A percentile compares a stretch with the other conserved stretches of the same genome.
Evolutionary conservation across 2,329 filamentous ascomycete genomes (phyloP).

Genomic region (Amesomyces nigricolor): DNA sequence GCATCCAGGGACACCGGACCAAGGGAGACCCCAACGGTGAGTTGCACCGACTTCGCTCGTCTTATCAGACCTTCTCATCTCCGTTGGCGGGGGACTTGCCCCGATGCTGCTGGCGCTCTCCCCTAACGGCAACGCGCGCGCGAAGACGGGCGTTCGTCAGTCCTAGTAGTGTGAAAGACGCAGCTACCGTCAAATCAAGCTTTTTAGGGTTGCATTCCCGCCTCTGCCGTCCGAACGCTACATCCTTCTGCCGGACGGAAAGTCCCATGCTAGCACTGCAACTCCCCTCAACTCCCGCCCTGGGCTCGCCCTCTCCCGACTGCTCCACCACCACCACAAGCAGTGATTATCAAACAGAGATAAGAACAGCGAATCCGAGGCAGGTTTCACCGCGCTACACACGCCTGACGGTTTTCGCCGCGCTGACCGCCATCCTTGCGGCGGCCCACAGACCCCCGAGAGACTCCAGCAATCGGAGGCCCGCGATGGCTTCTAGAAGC

Average conservation of each 20-base stretch:
- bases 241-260: not conserved
- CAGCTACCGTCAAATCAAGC: not conserved
- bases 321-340: not conserved
- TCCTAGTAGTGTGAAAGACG: too few relatives aligned
- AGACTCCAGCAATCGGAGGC: not conserved
- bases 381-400: not conserved
- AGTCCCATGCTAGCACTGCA: not conserved
- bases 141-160: too few relatives aligned
- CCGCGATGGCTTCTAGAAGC: conserved; percentile 3
- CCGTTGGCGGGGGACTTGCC: too few relatives aligned
- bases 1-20: too few relatives aligned
- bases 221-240: not conserved
- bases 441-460: not conserved
- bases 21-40: too few relatives aligned
- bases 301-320: not conserved
- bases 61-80: too few relatives aligned
- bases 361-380: not conserved
- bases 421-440: not conserved
- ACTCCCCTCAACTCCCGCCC: not conserved
- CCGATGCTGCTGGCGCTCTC: too few relatives aligned
- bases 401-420: not conserved
- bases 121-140: too few relatives aligned
- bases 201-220: conserved; percentile 6
- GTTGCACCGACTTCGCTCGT: too few relatives aligned
- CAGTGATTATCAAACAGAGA: conserved; percentile 1